A percentile compares a stretch with the other conserved stretches of the same genome.
These are phyloP conservation scores for Fraxinus albicans DNA, from an alignment of 305 asterid species.

Conservation along the genomic window DNA sequence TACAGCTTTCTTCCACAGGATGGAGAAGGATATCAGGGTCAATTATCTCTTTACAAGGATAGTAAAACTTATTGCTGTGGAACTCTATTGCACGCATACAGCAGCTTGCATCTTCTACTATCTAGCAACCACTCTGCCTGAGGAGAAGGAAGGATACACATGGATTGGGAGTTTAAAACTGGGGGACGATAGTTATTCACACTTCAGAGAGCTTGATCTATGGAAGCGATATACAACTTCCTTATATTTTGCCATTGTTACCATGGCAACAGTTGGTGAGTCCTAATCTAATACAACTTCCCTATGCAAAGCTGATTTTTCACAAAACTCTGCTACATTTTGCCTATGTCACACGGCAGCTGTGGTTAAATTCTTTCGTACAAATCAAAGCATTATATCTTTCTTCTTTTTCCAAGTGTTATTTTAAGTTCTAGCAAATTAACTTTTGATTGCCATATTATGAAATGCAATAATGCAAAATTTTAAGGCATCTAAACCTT, in stretches of 20 bases:
- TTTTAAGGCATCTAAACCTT: neutral
- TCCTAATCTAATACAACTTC: neutral
- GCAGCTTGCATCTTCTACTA: constrained; percentile 97
- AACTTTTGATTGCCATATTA: neutral
- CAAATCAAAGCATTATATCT: neutral
- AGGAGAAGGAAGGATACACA: constrained; percentile 76
- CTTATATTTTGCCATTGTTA: constrained; percentile 80
- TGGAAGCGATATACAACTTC: constrained; percentile 84
- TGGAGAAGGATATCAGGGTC: constrained; percentile 88
- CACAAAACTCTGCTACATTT: neutral
- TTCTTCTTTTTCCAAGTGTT: neutral
- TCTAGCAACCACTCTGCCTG: constrained; percentile 82
- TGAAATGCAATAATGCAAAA: neutral
- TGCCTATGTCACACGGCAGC: neutral
- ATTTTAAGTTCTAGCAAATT: neutral
- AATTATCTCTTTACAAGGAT: constrained; percentile 82
- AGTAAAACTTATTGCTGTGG: constrained; percentile 70
- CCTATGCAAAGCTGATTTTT: neutral
- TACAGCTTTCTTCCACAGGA: constrained; percentile 47
- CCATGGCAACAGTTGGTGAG: constrained; percentile 99
- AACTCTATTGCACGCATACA: constrained; percentile 87
- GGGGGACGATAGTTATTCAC: constrained; percentile 71
- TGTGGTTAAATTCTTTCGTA: neutral
- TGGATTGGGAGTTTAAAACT: constrained; percentile 92
- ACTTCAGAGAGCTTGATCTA: constrained; percentile 73